Base-by-base conservation (phyloP, 2,329 filamentous ascomycete species). In the Claviceps cyperi region DNA sequence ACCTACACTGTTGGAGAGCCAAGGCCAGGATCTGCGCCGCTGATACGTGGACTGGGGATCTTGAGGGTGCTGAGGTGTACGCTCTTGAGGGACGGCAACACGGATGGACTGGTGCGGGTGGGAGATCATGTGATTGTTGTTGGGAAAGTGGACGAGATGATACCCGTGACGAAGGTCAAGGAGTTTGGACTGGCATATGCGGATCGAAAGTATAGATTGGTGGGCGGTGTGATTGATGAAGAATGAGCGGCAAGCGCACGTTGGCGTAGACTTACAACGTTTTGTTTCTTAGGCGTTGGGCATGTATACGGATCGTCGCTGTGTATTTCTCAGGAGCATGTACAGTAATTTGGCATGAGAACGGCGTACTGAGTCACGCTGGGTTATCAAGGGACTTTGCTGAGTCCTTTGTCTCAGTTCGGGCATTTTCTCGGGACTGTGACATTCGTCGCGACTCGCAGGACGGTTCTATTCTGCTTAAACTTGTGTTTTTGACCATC, bases 61-160 rank as follows among this genome's bases (percentile, higher is more conserved):
- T 56, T 75, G 57, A 73, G 72, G 55, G 70, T 74, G 21, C 50
- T 76, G 40, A 58, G 63, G 53, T 76, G 72, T 48, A 60, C 54
- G 52, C 56, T 76, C 15, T 48, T 74, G 14, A 59, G 60, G 13
- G 69, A 71, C 24, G 64, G 66, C 41, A 62, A 68, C 0, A 51
- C 58, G 7, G 55, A 55, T 4, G 73, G 73, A 0, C 55, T 77
- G 14, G 57, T 76, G n/a, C 62, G 58, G 41, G 72, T 77, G 8
- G 62, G 70, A 41, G 74, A 77, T 51, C 74, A 76, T 60, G 69
- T 74, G 9, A 70, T 77, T 53, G 72, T 76, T 5, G 64, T 76
- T 1, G 74, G 70, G 4, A 72, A 77, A 59, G 73, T 77, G 43
- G 51, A 69, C 38, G 70, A 71, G 49, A 71, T 75, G 50, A 53